Conservation (phyloP, 129 eudicot species). For the Artemisia tridentata region DNA sequence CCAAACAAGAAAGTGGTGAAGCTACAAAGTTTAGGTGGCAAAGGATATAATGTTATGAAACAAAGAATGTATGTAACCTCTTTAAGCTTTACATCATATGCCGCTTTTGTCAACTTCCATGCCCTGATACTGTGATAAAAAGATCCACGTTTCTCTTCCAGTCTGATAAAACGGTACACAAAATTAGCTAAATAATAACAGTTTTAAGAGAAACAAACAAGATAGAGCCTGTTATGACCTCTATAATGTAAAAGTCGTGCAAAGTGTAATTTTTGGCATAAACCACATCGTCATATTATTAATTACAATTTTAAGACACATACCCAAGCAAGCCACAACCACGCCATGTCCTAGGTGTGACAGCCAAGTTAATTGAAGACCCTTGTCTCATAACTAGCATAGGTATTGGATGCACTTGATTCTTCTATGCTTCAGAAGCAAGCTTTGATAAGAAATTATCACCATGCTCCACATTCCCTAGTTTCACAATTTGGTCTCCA, state of each 20-base stretch:
- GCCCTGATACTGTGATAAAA: too few relatives aligned
- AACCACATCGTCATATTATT: too few relatives aligned
- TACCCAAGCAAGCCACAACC: constrained; percentile 97
- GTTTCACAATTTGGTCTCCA: constrained; percentile 86
- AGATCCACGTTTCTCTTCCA: too few relatives aligned
- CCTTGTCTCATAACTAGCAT: constrained; percentile 80
- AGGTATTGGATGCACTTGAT: constrained; percentile 56
- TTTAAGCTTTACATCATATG: too few relatives aligned
- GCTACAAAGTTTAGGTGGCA: not conserved
- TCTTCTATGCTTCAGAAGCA: constrained; percentile 76
- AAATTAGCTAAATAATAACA: too few relatives aligned
- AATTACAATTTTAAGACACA: not conserved
- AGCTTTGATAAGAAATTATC: constrained; percentile 72
- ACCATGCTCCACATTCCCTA: constrained; percentile 83
- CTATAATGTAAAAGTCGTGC: too few relatives aligned
- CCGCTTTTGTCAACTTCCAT: too few relatives aligned
- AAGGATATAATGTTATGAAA: constrained; percentile 10
- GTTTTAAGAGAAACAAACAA: too few relatives aligned
- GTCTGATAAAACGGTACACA: too few relatives aligned
- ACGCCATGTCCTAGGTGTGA: constrained; percentile 86
- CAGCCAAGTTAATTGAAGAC: constrained; percentile 47
- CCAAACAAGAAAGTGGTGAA: not conserved
- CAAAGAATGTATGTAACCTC: constrained; percentile 41
- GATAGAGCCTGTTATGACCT: too few relatives aligned
- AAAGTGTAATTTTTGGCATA: too few relatives aligned